Conservation (phyloP, 2,329 filamentous ascomycete genomes). For the Phialocephala sp. region DNA sequence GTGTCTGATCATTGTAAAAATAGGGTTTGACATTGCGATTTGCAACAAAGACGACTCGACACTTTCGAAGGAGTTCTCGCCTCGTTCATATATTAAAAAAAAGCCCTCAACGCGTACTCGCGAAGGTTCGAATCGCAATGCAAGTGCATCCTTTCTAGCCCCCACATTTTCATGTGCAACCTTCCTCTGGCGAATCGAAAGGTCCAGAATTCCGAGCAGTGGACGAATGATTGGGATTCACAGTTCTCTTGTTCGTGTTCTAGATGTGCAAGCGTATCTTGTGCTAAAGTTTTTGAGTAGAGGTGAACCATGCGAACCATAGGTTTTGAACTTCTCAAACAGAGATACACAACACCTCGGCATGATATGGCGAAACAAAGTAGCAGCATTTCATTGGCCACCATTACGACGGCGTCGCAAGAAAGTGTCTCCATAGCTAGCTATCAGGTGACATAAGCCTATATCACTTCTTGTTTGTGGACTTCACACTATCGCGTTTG, state of each 20-base stretch:
- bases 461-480: too few relatives aligned
- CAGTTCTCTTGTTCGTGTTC: too few relatives aligned
- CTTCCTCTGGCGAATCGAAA: too few relatives aligned
- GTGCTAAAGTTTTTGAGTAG: too few relatives aligned
- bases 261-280: too few relatives aligned
- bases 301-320: too few relatives aligned
- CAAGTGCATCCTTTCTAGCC: neutral
- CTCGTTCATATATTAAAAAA: neutral
- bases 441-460: slow-evolving; percentile 4
- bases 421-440: neutral
- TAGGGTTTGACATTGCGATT: slow-evolving; percentile 11
- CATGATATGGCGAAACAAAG: too few relatives aligned
- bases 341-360: too few relatives aligned
- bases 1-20: slow-evolving; percentile 9
- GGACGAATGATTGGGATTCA: too few relatives aligned
- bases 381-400: neutral
- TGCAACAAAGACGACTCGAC: neutral
- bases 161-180: neutral
- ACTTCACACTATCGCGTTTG: too few relatives aligned
- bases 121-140: neutral
- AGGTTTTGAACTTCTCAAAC: too few relatives aligned
- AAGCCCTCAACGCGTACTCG: neutral
- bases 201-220: too few relatives aligned
- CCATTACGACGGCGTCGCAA: neutral
- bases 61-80: neutral